phyloP scores from a whole-genome alignment of 1,284 basidiomycete genomes.

The Microbotryum scabiosae region DNA sequence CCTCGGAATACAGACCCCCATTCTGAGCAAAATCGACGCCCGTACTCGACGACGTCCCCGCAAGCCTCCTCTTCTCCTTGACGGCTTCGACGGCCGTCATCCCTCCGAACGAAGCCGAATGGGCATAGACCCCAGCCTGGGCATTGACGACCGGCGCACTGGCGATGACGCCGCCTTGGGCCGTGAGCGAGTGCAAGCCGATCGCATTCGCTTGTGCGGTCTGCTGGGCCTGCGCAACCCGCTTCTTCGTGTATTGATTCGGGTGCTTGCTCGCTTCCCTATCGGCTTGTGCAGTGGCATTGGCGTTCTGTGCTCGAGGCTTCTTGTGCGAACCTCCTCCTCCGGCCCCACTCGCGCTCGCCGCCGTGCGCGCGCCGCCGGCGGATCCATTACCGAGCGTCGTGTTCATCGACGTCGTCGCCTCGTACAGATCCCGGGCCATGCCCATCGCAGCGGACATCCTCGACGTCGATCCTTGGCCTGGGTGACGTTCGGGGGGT shows the following conservation, averaged over 20 bases:
- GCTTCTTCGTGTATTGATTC: constrained; percentile 33
- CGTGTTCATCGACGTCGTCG: constrained; percentile 1
- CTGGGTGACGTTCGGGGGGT: constrained; percentile 11
- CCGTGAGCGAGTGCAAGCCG: too few relatives aligned
- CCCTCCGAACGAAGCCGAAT: background rate
- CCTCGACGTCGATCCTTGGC: constrained; percentile 4
- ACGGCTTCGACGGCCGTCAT: constrained; percentile 20
- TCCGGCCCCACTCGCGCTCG: background rate
- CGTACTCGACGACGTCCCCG: constrained; percentile 1
- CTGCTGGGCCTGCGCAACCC: constrained; percentile 4
- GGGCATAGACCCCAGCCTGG: constrained; percentile 10
- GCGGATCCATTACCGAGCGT: background rate
- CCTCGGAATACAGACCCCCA: background rate
- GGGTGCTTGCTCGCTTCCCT: constrained; percentile 24
- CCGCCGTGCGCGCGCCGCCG: background rate
- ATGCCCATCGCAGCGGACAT: constrained; percentile 11
- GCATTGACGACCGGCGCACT: constrained; percentile 1
- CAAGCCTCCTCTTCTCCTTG: constrained; percentile 16
- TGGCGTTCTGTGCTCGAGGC: constrained; percentile 16
- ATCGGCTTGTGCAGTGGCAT: background rate
- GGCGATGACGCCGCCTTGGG: background rate
- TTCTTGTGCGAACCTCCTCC: background rate
- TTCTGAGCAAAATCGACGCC: constrained; percentile 10
- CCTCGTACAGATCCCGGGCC: constrained; percentile 21
- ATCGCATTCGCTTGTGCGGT: too few relatives aligned